Conservation (phyloP, 2,329 filamentous ascomycete genomes). For the Didymella pomorum region DNA sequence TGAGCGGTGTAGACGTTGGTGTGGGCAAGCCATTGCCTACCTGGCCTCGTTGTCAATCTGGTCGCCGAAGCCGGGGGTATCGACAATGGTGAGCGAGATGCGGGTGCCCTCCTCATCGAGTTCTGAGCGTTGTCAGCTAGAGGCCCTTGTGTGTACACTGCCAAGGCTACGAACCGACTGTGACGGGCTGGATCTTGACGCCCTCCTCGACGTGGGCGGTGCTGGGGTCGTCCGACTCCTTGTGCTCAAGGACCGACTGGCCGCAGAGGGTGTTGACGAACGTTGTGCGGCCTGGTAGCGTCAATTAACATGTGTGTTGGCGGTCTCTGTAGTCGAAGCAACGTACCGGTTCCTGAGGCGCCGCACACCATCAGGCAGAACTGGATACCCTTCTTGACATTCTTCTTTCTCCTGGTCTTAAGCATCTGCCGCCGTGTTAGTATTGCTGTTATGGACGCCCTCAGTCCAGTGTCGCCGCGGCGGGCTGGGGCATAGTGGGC, state of each 20-base stretch:
- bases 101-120: slow-evolving; percentile 98
- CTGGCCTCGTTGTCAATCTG: slow-evolving; percentile 99
- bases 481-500: slow-evolving; percentile 33
- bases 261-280: slow-evolving; percentile 99
- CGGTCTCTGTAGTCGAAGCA: neutral
- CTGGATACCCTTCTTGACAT: slow-evolving; percentile 99
- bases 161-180: slow-evolving; percentile 74
- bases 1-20: slow-evolving; percentile 23
- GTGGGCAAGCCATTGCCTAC: slow-evolving; percentile 58
- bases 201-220: slow-evolving; percentile 94
- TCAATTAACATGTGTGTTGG: slow-evolving; percentile 5
- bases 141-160: no score
- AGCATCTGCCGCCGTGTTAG: slow-evolving; percentile 55
- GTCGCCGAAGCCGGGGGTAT: slow-evolving; percentile 97
- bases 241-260: slow-evolving; percentile 87
- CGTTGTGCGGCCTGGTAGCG: slow-evolving; percentile 81
- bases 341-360: slow-evolving; percentile 94
- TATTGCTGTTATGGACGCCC: slow-evolving; percentile 17
- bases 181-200: slow-evolving; percentile 98
- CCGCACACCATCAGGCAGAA: slow-evolving; percentile 99
- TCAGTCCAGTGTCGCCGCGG: slow-evolving; percentile 26
- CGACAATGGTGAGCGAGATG: slow-evolving; percentile 97
- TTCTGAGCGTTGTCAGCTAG: slow-evolving; percentile 58
- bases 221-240: slow-evolving; percentile 89
- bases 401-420: slow-evolving; percentile 99